Evolutionary conservation across 1,139 yeast genomes (phyloP), one percentile per base, ranked within the genome.

Genomic region (Zygotorulaspora mrakii): DNA sequence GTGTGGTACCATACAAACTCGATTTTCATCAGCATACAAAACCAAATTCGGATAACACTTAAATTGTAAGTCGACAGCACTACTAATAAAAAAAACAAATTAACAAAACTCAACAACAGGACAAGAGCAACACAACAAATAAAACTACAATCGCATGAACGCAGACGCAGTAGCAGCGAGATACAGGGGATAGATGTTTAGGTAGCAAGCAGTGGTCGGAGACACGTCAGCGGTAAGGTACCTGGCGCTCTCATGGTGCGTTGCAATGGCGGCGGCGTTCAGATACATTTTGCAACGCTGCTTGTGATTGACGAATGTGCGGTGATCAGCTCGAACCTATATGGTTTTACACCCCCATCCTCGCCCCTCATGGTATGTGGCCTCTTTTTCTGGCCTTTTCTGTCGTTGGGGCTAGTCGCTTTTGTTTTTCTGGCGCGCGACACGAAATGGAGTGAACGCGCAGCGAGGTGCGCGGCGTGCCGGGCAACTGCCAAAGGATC

Each of bases 1-100:
- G 20, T 28, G 31, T 16, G n/a, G n/a, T 25, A 25, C 29, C 13
- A 25, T n/a, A 25, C 13, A n/a, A n/a, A n/a, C n/a, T n/a, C n/a
- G n/a, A n/a, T n/a, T n/a, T n/a, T n/a, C n/a, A n/a, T n/a, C n/a
- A 20, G 8, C 22, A 20, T 20, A 20, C 22, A 20, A 6, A 20
- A 20, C 22, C 22, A 20, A 28, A 16, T 16, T 28, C 21, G n/a
- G 18, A 9, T 12, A 14, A 28, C n/a, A 28, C 21, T 16, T 28
- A 28, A 28, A 28, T 7, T 28, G 31, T 28, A 28, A 16, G 31
- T 28, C 31, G 31, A 28, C 4, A 10, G 21, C 16, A 14, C 9
- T 28, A n/a, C 4, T 3, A 3, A 17, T 16, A 28, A 28, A 28
- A 14, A 14, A 14, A 14, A 16, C 18, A 28, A 14, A 25, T n/a